Base-by-base conservation (phyloP, 78 protist species). In the Cavenderia fasciculata region DNA sequence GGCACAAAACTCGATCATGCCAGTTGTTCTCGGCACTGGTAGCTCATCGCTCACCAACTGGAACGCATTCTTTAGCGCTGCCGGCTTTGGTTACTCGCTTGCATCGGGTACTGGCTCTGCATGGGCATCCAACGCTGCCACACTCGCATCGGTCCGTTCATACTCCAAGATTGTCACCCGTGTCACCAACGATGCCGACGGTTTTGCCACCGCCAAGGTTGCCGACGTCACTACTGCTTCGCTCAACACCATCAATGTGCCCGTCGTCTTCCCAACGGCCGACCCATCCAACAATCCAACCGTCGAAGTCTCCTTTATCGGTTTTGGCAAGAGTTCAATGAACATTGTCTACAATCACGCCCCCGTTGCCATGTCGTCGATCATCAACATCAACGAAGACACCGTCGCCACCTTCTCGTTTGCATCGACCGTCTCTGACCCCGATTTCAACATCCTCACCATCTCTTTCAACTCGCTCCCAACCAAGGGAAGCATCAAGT, bases 371-470 rank as follows among this genome's bases (percentile, higher is more conserved):
- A 3, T 46, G 19, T 29, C 59, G 1, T 6, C 14, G 4, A 25
- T 47, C 57, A 10, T 43, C 19, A 47, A 7, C 57, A 25, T 78
- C 63, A 77, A 29, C 47, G 51, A 63, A 2, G 75, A 34, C 0
- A 7, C 14, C 4, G 72, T n/a, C 2, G 23, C 54, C 18, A 36
- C 38, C 12, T 41, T 85, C 14, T n/a, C 65, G n/a, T 86, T 86
- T 25, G 47, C 54, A 18, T 68, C 74, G 41, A 14, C 70, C 0
- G 93, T 44, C 51, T 33, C 6, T n/a, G 93, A 86, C 57, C n/a
- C 72, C 1, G 85, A 86, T 68, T 51, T 46, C 27, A 86, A 86
- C 21, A 23, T 14, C 2, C 43, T 86, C 29, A 23, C 23, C 8
- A 33, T 86, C 31, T n/a, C 11, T 21, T 61, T 65, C 31, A n/a